Evolutionary conservation across 2,329 filamentous ascomycete species (phyloP).

Genomic region (Neobulgaria alba): DNA sequence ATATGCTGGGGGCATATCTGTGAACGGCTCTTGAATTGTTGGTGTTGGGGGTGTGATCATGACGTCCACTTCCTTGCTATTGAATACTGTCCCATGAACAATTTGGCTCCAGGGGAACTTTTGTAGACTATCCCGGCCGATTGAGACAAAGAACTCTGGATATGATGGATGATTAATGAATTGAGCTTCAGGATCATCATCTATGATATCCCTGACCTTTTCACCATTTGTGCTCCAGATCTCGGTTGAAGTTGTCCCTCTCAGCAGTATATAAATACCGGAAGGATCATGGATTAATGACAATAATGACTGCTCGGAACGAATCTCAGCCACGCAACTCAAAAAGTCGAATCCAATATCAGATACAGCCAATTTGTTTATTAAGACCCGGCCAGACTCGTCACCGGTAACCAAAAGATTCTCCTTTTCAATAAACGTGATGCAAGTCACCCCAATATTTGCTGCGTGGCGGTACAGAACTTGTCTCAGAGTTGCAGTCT

Average conservation of each 20-base stretch:
- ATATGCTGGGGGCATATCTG: too few species aligned
- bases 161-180: neutral
- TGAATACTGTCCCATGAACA: too few species aligned
- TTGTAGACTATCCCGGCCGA: neutral
- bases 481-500: conserved; percentile 9
- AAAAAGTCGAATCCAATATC: neutral
- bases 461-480: conserved; percentile 21
- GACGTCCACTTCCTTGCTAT: neutral
- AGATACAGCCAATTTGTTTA: conserved; percentile 10
- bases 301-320: neutral
- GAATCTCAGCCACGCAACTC: neutral
- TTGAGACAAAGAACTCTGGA: neutral
- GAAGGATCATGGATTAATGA: neutral
- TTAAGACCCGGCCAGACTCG: conserved; percentile 21
- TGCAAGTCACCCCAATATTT: conserved; percentile 13
- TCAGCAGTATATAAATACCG: neutral
- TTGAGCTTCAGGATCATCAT: neutral
- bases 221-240: neutral
- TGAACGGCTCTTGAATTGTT: neutral
- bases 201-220: neutral
- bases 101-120: too few species aligned
- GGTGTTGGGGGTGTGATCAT: neutral
- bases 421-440: conserved; percentile 15
- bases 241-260: neutral
- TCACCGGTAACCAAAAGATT: conserved; percentile 25